Base-by-base conservation (phyloP, 2,329 filamentous ascomycete species). In the Basipetospora chlamydospora region DNA sequence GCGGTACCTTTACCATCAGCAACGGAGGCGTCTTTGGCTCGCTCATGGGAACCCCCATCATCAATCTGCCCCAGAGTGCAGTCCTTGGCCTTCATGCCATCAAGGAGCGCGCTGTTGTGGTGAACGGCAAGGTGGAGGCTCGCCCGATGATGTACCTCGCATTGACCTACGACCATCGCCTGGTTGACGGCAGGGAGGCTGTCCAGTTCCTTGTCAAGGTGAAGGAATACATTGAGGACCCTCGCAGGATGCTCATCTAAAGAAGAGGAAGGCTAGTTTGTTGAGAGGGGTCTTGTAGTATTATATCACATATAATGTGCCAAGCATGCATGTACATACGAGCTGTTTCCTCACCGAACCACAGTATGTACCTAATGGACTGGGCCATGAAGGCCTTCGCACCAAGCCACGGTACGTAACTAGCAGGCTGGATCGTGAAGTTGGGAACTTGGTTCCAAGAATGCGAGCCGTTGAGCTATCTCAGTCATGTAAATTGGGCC, bases 81-180 rank as follows among this genome's bases (percentile, higher is more conserved):
- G 87, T 95, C 8, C 72, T 95, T 40, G 88, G 88, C 46, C 77
- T 95, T 16, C 88, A 98, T 57, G 86, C 88, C 32, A 95, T 95
- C 61, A 98, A 98, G 67, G 86, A 98, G 38, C 83, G 81, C 51
- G 77, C 88, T 3, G 77, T 95, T 36, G 88, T 73, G 18, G 68
- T 96, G 43, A 86, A 96, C 52, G 90, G 90, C 52, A 92, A 95
- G 66, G 69, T 96, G 40, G 87, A 95, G 59, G 83, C 94, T 48
- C 75, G 90, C 46, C 90, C 90, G n/a, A 96, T 98, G 86, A 98
- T 98, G 90, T 96, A 94, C 60, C 73, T 98, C 45, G 90, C 90
- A 28, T 70, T 98, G 41, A 98, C 90, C 11, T 98, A 98, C 55
- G 90, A 98, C 57, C 90, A 98, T 64, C 82, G 90, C 54, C 74